A percentile compares a stretch with the other conserved stretches of the same genome.
Evolutionary conservation across 345 rosid genomes (phyloP).

Genomic region (Lenwebbia sp.): DNA sequence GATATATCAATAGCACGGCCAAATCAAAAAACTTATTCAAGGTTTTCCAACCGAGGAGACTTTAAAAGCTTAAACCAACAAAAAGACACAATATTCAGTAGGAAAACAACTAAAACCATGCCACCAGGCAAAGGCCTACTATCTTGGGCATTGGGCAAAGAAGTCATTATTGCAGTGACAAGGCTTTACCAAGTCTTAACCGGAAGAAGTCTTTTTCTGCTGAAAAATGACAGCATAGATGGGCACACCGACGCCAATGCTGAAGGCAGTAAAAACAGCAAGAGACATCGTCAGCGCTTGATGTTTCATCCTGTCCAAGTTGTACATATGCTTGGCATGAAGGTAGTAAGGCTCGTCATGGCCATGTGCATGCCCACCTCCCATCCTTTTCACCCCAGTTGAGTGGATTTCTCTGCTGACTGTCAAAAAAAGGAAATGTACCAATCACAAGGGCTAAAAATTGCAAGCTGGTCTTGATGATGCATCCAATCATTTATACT

Average conservation of each 20-base stretch:
- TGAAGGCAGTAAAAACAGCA: slow-evolving; percentile 75
- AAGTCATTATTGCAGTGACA: not conserved
- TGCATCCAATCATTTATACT: not conserved
- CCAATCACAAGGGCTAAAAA: not conserved
- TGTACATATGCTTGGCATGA: slow-evolving; percentile 97
- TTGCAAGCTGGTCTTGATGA: not conserved
- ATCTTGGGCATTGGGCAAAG: not conserved
- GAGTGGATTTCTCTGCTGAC: slow-evolving; percentile 41
- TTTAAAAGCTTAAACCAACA: not conserved
- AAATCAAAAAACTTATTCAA: not conserved
- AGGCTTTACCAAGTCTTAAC: slow-evolving; percentile 4
- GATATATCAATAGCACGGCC: not conserved
- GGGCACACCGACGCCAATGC: slow-evolving; percentile 79
- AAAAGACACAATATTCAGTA: not conserved
- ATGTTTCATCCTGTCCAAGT: slow-evolving; percentile 82
- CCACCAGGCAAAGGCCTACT: not conserved
- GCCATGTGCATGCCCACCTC: slow-evolving; percentile 58
- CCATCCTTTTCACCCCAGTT: slow-evolving; percentile 71
- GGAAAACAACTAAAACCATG: not conserved
- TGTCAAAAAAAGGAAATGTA: not conserved
- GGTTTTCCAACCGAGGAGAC: not conserved
- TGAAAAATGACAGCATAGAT: slow-evolving; percentile 89
- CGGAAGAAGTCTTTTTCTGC: slow-evolving; percentile 87
- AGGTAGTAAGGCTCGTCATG: slow-evolving; percentile 73
- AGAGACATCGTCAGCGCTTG: slow-evolving; percentile 81